These are phyloP conservation scores for Stentor roeselii DNA, from an alignment of 73 alveolate genomes.

Conservation along the genomic window DNA sequence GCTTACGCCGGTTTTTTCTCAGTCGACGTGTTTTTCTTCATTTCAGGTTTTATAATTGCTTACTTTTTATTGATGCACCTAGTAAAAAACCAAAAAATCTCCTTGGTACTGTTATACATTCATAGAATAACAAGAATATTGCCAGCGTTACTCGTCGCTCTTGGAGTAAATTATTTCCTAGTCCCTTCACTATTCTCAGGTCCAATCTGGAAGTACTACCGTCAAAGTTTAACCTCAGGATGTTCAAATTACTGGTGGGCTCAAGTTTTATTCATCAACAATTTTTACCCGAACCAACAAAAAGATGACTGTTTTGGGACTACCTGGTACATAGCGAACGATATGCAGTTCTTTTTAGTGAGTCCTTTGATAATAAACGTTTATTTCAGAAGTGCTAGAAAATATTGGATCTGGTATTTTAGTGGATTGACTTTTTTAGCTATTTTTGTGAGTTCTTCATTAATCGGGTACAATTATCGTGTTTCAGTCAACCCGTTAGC, in stretches of 20 bases:
- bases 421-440: too few relatives aligned
- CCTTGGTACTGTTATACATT: slow-evolving; percentile 14
- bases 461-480: not conserved
- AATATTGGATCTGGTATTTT: not conserved
- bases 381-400: not conserved
- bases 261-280: slow-evolving; percentile 43
- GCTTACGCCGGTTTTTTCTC: slow-evolving; percentile 36
- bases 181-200: slow-evolving; percentile 28
- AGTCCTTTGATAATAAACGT: not conserved
- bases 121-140: slow-evolving; percentile 44
- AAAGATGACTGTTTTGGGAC: slow-evolving; percentile 51
- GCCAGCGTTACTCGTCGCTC: slow-evolving; percentile 3
- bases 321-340: slow-evolving; percentile 57
- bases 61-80: slow-evolving; percentile 21
- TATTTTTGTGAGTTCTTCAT: not conserved
- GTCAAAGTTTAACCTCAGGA: not conserved
- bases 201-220: slow-evolving; percentile 29
- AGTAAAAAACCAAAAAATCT: not conserved
- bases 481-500: not conserved
- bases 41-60: slow-evolving; percentile 32
- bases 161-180: slow-evolving; percentile 11
- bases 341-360: slow-evolving; percentile 41
- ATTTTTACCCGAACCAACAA: slow-evolving; percentile 46
- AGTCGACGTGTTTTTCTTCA: slow-evolving; percentile 36
- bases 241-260: slow-evolving; percentile 62